phyloP scores from a whole-genome alignment of 176 grass and related monocot genomes.

The Paspalum notatum region DNA sequence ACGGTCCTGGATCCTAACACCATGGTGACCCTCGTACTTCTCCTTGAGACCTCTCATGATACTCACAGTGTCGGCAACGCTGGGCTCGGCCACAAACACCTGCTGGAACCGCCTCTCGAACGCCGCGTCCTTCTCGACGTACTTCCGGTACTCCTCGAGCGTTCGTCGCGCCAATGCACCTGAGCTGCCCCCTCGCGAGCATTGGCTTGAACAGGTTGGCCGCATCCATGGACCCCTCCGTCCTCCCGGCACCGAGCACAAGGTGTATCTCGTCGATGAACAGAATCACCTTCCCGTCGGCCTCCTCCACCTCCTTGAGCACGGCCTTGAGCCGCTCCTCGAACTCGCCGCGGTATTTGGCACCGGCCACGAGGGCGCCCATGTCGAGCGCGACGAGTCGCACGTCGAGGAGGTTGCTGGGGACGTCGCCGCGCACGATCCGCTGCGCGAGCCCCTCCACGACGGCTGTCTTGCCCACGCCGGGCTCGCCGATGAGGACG shows the following conservation, averaged over 20 bases:
- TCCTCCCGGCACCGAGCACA: constrained; percentile 75
- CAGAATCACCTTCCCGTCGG: constrained; percentile 74
- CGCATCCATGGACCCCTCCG: constrained; percentile 82
- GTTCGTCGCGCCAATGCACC: constrained; percentile 88
- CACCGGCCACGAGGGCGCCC: constrained; percentile 78
- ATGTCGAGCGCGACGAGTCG: constrained; percentile 83
- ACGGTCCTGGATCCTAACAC: constrained; percentile 71
- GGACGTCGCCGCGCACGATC: constrained; percentile 72
- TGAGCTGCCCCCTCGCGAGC: constrained; percentile 79
- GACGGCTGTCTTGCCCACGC: constrained; percentile 79
- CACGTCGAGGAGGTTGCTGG: constrained; percentile 78
- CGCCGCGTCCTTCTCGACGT: constrained; percentile 84
- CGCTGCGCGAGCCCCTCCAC: constrained; percentile 83
- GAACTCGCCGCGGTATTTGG: constrained; percentile 88
- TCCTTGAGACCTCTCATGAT: constrained; percentile 78
- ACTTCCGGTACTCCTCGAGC: constrained; percentile 81
- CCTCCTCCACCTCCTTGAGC: constrained; percentile 81
- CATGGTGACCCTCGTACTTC: constrained; percentile 87
- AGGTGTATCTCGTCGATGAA: constrained; percentile 95
- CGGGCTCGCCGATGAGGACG: constrained; percentile 76
- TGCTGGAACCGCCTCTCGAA: constrained; percentile 89
- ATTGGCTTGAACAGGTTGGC: constrained; percentile 89
- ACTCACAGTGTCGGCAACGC: constrained; percentile 68
- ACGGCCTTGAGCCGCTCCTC: constrained; percentile 82
- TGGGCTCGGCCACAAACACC: constrained; percentile 78